phyloP scores from a whole-genome alignment of 257 asterid species.

The Handroanthus guayacan region DNA sequence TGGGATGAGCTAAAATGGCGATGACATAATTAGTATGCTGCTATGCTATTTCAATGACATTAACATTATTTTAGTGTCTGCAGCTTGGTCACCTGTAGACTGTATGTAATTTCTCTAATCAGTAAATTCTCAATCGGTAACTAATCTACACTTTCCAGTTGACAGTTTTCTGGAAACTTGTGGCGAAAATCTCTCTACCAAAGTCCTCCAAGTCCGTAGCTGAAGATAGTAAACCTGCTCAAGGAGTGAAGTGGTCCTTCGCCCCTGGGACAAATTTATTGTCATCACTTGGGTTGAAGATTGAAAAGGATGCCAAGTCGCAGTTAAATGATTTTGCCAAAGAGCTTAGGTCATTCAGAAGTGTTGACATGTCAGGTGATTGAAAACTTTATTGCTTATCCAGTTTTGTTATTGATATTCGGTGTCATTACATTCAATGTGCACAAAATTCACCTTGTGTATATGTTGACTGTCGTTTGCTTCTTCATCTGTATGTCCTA shows the following conservation, averaged over 20 bases:
- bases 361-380: conserved; percentile 92
- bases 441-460: background rate
- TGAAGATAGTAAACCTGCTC: conserved; percentile 62
- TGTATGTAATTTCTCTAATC: conserved; percentile 8
- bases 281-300: conserved; percentile 67
- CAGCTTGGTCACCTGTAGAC: conserved; percentile 15
- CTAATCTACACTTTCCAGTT: conserved; percentile 79
- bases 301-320: conserved; percentile 76
- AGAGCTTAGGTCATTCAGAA: conserved; percentile 81
- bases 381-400: conserved; percentile 28
- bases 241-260: conserved; percentile 80
- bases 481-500: conserved; percentile 8
- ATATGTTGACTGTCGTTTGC: conserved; percentile 16
- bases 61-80: conserved; percentile 16
- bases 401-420: conserved; percentile 20
- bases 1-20: background rate
- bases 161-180: conserved; percentile 97
- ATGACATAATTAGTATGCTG: conserved; percentile 2
- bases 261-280: conserved; percentile 79
- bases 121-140: conserved; percentile 51
- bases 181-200: conserved; percentile 75
- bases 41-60: background rate
- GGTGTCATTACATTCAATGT: background rate
- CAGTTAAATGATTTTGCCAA: conserved; percentile 92
- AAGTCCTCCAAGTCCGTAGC: conserved; percentile 56